Conservation (phyloP, 2,329 filamentous ascomycete species). For the Ophiostoma ips region DNA sequence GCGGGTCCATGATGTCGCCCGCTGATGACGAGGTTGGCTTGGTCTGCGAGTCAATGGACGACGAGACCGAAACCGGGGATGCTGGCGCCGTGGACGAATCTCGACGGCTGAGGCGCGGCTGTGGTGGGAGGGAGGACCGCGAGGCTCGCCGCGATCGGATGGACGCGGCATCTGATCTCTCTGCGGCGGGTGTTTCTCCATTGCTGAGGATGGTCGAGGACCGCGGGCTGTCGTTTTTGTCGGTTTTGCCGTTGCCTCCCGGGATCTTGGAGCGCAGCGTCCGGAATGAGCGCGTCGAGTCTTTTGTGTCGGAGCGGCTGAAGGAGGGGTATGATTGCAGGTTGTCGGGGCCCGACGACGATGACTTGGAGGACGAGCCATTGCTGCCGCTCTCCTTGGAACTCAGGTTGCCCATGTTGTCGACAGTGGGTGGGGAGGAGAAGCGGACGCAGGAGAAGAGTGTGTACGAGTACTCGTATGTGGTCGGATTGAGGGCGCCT, state of each 20-base stretch:
- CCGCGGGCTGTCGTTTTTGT: conserved; percentile 67
- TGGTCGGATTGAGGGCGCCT: neutral
- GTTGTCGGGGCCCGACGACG: conserved; percentile 37
- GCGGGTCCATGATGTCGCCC: conserved; percentile 41
- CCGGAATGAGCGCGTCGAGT: conserved; percentile 76
- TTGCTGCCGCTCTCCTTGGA: conserved; percentile 41
- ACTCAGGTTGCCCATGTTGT: conserved; percentile 59
- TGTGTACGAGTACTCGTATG: neutral
- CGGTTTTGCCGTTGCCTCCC: conserved; percentile 34
- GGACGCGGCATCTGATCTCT: conserved; percentile 64
- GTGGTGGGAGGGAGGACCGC: conserved; percentile 26
- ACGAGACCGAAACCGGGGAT: conserved; percentile 19
- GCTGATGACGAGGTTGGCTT: conserved; percentile 29
- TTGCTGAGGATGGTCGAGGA: conserved; percentile 52
- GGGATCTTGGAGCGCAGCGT: conserved; percentile 83
- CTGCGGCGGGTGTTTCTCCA: conserved; percentile 36
- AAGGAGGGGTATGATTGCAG: conserved; percentile 86
- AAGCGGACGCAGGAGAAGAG: neutral
- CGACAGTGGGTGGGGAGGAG: conserved; percentile 8
- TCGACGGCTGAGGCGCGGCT: conserved; percentile 30
- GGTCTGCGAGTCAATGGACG: conserved; percentile 28
- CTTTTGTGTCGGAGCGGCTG: conserved; percentile 81
- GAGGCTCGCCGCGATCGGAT: conserved; percentile 55
- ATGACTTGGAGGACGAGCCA: conserved; percentile 35
- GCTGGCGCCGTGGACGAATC: conserved; percentile 29